Evolutionary conservation across 352 stramenopile species (phyloP).

Genomic region (Pythium diclinum): DNA sequence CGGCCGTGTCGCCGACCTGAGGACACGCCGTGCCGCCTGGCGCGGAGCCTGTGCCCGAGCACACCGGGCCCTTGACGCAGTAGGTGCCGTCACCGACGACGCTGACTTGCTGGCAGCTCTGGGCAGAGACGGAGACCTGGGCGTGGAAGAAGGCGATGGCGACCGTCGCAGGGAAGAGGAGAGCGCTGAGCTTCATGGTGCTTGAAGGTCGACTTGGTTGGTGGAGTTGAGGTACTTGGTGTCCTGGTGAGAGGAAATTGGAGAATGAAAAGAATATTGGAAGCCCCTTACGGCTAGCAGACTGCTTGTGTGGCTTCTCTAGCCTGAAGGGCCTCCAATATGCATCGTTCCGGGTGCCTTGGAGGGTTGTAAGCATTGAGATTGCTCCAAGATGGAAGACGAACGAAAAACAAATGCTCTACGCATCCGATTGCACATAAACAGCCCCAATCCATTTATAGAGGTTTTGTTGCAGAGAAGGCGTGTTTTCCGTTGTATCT

Average conservation of each 20-base stretch:
- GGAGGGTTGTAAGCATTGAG: no score
- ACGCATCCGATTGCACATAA: no score
- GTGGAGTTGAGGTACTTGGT: background rate
- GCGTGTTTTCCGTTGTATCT: no score
- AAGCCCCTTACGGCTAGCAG: no score
- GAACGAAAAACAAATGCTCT: no score
- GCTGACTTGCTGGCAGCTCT: constrained; percentile 27
- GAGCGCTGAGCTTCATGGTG: constrained; percentile 10
- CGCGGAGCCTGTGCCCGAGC: constrained; percentile 14
- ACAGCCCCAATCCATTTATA: no score
- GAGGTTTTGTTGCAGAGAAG: no score
- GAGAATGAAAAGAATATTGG: background rate
- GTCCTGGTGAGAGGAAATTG: constrained; percentile 6
- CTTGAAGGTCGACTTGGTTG: background rate
- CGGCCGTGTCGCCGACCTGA: constrained; percentile 17
- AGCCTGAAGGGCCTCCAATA: no score
- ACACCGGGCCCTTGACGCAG: constrained; percentile 30
- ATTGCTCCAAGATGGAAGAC: no score
- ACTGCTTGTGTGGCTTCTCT: no score
- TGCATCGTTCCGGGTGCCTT: no score
- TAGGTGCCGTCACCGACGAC: constrained; percentile 34
- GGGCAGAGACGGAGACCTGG: background rate
- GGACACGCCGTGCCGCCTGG: constrained; percentile 24
- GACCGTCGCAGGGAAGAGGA: background rate
- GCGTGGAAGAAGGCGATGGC: background rate